Conservation (phyloP, 768 basidiomycete genomes). For the Podaxis sp. region DNA sequence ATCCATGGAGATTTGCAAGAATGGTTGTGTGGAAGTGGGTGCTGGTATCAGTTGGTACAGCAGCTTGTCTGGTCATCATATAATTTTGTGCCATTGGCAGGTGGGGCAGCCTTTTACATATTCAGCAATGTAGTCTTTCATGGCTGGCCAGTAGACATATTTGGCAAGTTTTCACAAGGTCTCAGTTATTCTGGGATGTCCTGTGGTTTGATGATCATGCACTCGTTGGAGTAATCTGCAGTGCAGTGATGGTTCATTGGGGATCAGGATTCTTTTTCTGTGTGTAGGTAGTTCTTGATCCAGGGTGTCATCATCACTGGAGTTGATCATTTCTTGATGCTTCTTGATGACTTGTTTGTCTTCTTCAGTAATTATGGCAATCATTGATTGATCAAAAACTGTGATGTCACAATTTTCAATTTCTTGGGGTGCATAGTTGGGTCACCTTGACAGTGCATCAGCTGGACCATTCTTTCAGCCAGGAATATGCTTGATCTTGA, state of each 20-base stretch:
- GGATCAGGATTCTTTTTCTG: background rate
- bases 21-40: background rate
- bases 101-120: slow-evolving; percentile 21
- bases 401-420: background rate
- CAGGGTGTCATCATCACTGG: background rate
- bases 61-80: slow-evolving; percentile 6
- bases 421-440: background rate
- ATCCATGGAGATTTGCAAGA: slow-evolving; percentile 18
- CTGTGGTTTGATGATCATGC: too few species aligned
- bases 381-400: background rate
- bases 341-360: background rate
- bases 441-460: too few species aligned
- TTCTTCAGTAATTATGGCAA: background rate
- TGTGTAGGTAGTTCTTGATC: background rate
- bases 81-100: slow-evolving; percentile 22
- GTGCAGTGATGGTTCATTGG: too few species aligned
- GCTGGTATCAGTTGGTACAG: background rate
- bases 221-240: too few species aligned
- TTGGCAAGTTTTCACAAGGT: background rate
- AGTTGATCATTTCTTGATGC: background rate
- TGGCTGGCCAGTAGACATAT: slow-evolving; percentile 24
- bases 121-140: slow-evolving; percentile 16
- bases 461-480: too few species aligned
- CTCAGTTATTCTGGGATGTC: too few species aligned
- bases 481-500: too few species aligned